These are phyloP conservation scores for Penicillium griseofulvum DNA, from an alignment of 2,329 filamentous ascomycete species.

Conservation along the genomic window DNA sequence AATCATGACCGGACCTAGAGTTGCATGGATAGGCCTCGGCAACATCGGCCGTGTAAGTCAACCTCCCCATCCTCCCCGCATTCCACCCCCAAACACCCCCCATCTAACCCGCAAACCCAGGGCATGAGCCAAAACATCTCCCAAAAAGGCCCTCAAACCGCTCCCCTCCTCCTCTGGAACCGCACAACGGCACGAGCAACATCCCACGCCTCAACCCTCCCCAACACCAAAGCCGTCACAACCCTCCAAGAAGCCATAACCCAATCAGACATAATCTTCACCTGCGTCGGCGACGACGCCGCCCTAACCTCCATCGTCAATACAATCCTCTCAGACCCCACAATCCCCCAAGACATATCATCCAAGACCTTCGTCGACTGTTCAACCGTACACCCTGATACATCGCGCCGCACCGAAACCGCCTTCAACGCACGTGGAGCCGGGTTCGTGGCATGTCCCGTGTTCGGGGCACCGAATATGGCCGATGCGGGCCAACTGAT, in stretches of 20 bases:
- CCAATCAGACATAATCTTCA: slow-evolving; percentile 74
- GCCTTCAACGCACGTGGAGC: slow-evolving; percentile 59
- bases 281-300: slow-evolving; percentile 74
- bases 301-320: slow-evolving; percentile 65
- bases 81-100: not conserved
- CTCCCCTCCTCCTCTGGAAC: slow-evolving; percentile 77
- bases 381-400: slow-evolving; percentile 83
- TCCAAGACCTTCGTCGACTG: slow-evolving; percentile 83
- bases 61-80: not conserved
- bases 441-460: slow-evolving; percentile 70
- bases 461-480: slow-evolving; percentile 43
- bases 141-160: slow-evolving; percentile 68
- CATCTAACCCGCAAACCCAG: slow-evolving; percentile 42
- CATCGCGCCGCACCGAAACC: slow-evolving; percentile 64
- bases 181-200: slow-evolving; percentile 66
- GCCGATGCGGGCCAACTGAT: slow-evolving; percentile 66
- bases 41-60: slow-evolving; percentile 76
- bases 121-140: slow-evolving; percentile 83
- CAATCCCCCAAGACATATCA: slow-evolving; percentile 46
- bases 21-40: slow-evolving; percentile 79
- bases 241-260: slow-evolving; percentile 65
- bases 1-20: slow-evolving; percentile 42
- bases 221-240: slow-evolving; percentile 60
- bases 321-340: slow-evolving; percentile 47
- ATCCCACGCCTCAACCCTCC: slow-evolving; percentile 61